Conservation (phyloP, 2,329 filamentous ascomycete genomes). For the Paraphaeosphaeria minitans region DNA sequence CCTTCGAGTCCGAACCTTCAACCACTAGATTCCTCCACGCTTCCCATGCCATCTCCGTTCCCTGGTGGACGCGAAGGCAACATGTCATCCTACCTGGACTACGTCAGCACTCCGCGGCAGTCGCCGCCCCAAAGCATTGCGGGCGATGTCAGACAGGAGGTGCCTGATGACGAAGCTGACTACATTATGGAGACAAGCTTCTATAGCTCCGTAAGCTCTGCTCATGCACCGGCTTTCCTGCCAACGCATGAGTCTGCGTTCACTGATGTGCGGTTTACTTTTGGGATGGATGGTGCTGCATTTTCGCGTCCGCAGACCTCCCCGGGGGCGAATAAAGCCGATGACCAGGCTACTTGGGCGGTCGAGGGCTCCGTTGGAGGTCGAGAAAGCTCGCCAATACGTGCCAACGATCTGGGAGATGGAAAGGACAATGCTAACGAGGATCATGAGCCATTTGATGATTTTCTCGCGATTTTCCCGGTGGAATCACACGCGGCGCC, state of each 20-base stretch:
- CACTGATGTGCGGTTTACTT: conserved; percentile 43
- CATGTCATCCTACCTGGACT: conserved; percentile 37
- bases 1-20: conserved; percentile 42
- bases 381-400: neutral
- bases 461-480: neutral
- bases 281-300: conserved; percentile 40
- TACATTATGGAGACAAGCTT: conserved; percentile 41
- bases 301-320: conserved; percentile 25
- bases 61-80: conserved; percentile 34
- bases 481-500: neutral
- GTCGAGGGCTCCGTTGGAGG: neutral
- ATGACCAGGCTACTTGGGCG: neutral
- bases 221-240: conserved; percentile 27
- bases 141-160: conserved; percentile 12
- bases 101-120: conserved; percentile 12
- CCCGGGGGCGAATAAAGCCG: neutral
- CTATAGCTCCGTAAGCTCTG: conserved; percentile 40
- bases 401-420: neutral
- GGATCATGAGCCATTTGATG: neutral
- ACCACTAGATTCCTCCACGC: conserved; percentile 41
- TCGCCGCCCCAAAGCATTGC: conserved; percentile 1
- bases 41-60: conserved; percentile 47
- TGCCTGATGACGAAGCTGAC: conserved; percentile 24
- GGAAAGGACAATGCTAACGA: neutral
- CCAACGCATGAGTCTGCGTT: conserved; percentile 43